Conservation (phyloP, 2,329 filamentous ascomycete genomes). For the Diaporthe ampelina region DNA sequence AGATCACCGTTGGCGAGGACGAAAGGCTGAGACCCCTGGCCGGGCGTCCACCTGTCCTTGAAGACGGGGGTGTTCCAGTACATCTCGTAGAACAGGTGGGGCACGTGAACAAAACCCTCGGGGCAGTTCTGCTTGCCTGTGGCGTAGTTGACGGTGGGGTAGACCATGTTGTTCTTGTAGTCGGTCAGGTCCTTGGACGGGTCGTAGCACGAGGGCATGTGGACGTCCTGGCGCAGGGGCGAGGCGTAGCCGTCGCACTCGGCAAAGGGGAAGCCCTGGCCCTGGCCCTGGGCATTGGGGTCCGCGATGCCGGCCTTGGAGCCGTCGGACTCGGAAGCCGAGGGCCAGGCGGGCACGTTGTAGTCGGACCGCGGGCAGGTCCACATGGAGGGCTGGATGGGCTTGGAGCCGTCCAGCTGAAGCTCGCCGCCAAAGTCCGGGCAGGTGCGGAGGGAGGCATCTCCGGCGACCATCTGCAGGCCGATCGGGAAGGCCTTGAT, state of each 20-base stretch:
- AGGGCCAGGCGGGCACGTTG: slow-evolving; percentile 66
- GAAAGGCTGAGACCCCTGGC: slow-evolving; percentile 72
- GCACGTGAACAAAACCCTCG: slow-evolving; percentile 66
- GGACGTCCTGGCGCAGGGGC: slow-evolving; percentile 75
- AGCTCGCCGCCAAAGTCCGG: slow-evolving; percentile 61
- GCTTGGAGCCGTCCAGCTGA: slow-evolving; percentile 64
- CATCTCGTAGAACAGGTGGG: slow-evolving; percentile 71
- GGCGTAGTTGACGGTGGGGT: slow-evolving; percentile 62
- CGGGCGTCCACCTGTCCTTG: slow-evolving; percentile 65
- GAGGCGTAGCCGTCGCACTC: slow-evolving; percentile 75
- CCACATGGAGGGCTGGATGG: slow-evolving; percentile 69
- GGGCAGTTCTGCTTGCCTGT: slow-evolving; percentile 66
- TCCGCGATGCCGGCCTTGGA: slow-evolving; percentile 68
- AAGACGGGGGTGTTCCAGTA: slow-evolving; percentile 73
- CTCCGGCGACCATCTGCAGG: slow-evolving; percentile 79
- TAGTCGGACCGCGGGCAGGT: slow-evolving; percentile 70
- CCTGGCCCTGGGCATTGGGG: slow-evolving; percentile 66
- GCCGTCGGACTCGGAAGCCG: slow-evolving; percentile 70
- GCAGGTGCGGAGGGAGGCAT: slow-evolving; percentile 69
- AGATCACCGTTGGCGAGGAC: slow-evolving; percentile 78
- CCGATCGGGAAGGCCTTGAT: slow-evolving; percentile 79
- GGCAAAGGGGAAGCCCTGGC: slow-evolving; percentile 77
- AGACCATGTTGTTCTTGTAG: slow-evolving; percentile 76
- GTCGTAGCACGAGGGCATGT: slow-evolving; percentile 83
- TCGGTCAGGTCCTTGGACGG: slow-evolving; percentile 70